Evolutionary conservation across 139 green algal genomes (phyloP), one percentile per base, ranked within the genome.

Genomic region (Spirogloea muscicola): DNA sequence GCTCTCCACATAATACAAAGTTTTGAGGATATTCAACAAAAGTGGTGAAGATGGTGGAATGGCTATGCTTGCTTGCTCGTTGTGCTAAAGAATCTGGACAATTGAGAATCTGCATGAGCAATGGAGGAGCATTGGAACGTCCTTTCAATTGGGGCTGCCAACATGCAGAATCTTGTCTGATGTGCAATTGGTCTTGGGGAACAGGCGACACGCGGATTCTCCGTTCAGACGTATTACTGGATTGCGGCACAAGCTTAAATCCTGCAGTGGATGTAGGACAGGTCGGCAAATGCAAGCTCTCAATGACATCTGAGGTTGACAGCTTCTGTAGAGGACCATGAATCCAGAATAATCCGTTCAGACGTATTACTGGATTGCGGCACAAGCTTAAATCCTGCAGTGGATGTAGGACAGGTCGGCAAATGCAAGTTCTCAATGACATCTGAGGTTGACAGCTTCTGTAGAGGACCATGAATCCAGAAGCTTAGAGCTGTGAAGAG

Each of bases 261-360:
- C 85, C 87, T 1, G 86, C 79, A 7, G 63, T 91, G 31, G 87
- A 91, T 68, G 66, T 91, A 3, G 86, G 86, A 13, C 86, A 89
- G 77, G 75, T 87, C 36, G 25, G 44, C 33, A n/a, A n/a, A n/a
- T n/a, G n/a, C n/a, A n/a, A n/a, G n/a, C n/a, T n/a, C n/a, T n/a
- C n/a, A n/a, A n/a, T n/a, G n/a, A n/a, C n/a, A 5, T 25, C 59
- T 68, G 29, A 42, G 29, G 10, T 16, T 51, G 43, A 10, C 43
- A 10, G 43, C 43, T 10, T 13, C 13, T 13, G 10, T 51, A 25
- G 43, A 51, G 43, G 43, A n/a, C n/a, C 43, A 25, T 51, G 43
- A 13, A n/a, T n/a, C n/a, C n/a, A n/a, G n/a, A n/a, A n/a, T n/a
- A n/a, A n/a, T n/a, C n/a, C n/a, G n/a, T n/a, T n/a, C n/a, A n/a